Conservation (phyloP, 2,329 filamentous ascomycete genomes). For the Cercospora sp. region DNA sequence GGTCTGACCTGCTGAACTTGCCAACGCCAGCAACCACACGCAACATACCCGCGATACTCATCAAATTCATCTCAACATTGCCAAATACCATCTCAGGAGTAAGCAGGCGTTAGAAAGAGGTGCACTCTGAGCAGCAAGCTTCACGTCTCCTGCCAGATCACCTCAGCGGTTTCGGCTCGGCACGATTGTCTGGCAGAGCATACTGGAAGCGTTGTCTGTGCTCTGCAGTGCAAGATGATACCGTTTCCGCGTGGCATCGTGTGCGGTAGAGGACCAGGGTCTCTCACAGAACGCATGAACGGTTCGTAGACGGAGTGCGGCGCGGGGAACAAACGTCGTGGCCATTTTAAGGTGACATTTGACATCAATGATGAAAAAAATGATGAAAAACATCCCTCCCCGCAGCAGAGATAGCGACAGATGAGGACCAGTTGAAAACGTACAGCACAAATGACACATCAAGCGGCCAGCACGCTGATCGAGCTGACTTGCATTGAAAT, state of each 20-base stretch:
- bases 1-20: not conserved
- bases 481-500: not conserved
- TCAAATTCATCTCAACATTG: too few relatives aligned
- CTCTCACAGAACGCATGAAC: not conserved
- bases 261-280: not conserved
- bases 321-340: not conserved
- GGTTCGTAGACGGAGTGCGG: not conserved
- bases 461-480: not conserved
- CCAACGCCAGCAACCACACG: not conserved
- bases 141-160: too few relatives aligned
- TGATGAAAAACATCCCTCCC: not conserved
- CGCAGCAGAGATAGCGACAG: not conserved
- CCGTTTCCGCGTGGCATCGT: not conserved
- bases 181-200: not conserved
- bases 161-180: not conserved
- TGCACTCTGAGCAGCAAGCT: too few relatives aligned
- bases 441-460: not conserved
- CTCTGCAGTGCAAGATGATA: not conserved
- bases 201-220: not conserved
- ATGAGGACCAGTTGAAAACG: not conserved
- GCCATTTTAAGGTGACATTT: not conserved
- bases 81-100: too few relatives aligned
- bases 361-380: not conserved
- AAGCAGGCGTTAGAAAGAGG: too few relatives aligned
- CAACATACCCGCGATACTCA: too few relatives aligned